Evolutionary conservation across 805 yeast species (phyloP).

Genomic region (Kluyveromyces dobzhanskii): DNA sequence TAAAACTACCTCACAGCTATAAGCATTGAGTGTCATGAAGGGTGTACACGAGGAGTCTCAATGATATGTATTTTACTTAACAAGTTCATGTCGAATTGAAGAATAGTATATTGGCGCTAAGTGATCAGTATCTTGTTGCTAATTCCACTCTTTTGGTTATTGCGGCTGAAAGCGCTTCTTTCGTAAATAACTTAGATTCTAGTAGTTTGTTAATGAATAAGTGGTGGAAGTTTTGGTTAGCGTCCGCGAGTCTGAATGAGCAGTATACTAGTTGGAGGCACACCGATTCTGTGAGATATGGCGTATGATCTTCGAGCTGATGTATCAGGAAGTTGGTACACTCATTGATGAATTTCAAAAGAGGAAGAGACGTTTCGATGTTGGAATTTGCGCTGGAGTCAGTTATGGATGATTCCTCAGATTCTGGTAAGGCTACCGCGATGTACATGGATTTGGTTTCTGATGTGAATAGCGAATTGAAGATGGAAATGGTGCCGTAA

Average conservation of each 20-base stretch:
- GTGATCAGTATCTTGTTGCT: constrained; percentile 18
- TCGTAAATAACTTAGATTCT: constrained; percentile 18
- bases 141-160: constrained; percentile 27
- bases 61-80: too few species aligned
- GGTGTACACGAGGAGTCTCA: too few species aligned
- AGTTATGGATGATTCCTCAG: not conserved
- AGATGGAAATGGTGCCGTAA: constrained; percentile 22
- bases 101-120: too few species aligned
- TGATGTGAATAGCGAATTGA: constrained; percentile 15
- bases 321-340: constrained; percentile 27
- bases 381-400: too few species aligned
- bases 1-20: too few species aligned
- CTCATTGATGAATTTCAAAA: constrained; percentile 29
- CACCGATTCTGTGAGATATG: constrained; percentile 50
- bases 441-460: constrained; percentile 7
- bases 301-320: constrained; percentile 16
- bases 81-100: too few species aligned
- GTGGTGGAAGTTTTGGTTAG: constrained; percentile 25
- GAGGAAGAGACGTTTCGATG: constrained; percentile 19
- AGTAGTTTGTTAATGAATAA: constrained; percentile 23
- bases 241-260: constrained; percentile 65
- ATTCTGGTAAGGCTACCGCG: constrained; percentile 6
- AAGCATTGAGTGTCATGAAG: too few species aligned
- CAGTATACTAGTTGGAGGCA: constrained; percentile 81
- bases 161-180: constrained; percentile 18